Percentiles rank a stretch among this genome's conserved stretches.
Conservation (phyloP, 78 protist species). For the Dictyostelium citrinum region DNA sequence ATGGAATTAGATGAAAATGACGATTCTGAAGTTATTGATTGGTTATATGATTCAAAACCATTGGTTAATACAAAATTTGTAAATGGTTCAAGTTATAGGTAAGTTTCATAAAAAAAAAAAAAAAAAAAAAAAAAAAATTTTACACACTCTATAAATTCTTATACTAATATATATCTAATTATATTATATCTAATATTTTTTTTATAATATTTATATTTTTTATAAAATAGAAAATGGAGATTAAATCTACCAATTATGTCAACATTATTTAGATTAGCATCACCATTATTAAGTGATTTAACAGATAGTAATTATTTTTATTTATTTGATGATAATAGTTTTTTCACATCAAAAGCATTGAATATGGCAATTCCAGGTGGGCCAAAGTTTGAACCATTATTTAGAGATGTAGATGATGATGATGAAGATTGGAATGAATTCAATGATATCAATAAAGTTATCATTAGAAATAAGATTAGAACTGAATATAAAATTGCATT, state of each 20-base stretch:
- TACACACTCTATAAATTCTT: no score
- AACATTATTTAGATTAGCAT: constrained; percentile 94
- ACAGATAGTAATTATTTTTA: constrained; percentile 96
- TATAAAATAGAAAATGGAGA: constrained; percentile 87
- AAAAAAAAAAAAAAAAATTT: background rate
- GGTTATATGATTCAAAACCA: constrained; percentile 99
- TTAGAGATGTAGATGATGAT: constrained; percentile 91
- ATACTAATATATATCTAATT: no score
- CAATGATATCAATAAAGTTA: constrained; percentile 98
- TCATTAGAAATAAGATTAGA: constrained; percentile 97
- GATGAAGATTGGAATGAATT: constrained; percentile 99
- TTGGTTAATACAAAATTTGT: constrained; percentile 78
- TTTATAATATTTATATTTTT: background rate
- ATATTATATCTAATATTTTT: background rate
- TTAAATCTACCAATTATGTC: constrained; percentile 94
- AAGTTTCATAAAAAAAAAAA: background rate
- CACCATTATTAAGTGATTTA: constrained; percentile 94
- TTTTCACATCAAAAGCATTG: constrained; percentile 99
- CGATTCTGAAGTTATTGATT: constrained; percentile 94
- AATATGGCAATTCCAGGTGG: constrained; percentile 99
- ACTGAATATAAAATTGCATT: constrained; percentile 99
- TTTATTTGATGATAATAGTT: constrained; percentile 95
- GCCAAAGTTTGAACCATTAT: constrained; percentile 99
- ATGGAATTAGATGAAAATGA: constrained; percentile 98
- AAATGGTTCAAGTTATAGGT: constrained; percentile 93